Evolutionary conservation across 768 basidiomycete species (phyloP).

Genomic region (Epithele typhae): DNA sequence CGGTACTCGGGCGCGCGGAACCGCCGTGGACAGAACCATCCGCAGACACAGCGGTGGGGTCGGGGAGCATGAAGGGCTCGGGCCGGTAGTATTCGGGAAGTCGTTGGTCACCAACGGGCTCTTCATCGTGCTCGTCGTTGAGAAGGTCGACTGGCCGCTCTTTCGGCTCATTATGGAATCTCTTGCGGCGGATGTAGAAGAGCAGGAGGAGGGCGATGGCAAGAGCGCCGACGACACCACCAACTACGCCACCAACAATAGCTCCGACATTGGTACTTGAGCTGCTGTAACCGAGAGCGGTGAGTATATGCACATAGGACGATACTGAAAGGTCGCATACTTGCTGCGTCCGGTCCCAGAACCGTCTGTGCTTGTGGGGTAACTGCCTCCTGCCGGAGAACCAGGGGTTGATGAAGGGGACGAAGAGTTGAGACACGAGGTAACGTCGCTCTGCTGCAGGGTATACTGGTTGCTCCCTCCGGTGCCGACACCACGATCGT

Average conservation of each 20-base stretch:
- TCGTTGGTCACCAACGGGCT: conserved; percentile 36
- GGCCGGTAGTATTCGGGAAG: conserved; percentile 71
- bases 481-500: conserved; percentile 59
- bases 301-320: neutral
- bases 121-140: conserved; percentile 50
- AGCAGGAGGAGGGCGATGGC: conserved; percentile 37
- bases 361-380: conserved; percentile 51
- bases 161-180: conserved; percentile 34
- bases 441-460: conserved; percentile 46
- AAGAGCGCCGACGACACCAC: conserved; percentile 50
- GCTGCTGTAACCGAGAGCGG: neutral
- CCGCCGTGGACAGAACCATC: conserved; percentile 12
- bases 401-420: conserved; percentile 81
- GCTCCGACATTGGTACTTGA: conserved; percentile 16
- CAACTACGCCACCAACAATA: conserved; percentile 44
- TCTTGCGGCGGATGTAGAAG: conserved; percentile 46
- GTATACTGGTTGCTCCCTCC: conserved; percentile 60
- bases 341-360: conserved; percentile 27
- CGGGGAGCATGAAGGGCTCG: conserved; percentile 70
- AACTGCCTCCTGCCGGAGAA: conserved; percentile 67
- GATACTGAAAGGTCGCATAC: too few species aligned
- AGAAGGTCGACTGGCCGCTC: conserved; percentile 68
- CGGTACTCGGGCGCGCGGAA: conserved; percentile 8
- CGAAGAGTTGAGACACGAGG: conserved; percentile 49
- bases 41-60: conserved; percentile 43